Base-by-base conservation (phyloP, 2,329 filamentous ascomycete genomes). In the Pyrenochaeta sp. region DNA sequence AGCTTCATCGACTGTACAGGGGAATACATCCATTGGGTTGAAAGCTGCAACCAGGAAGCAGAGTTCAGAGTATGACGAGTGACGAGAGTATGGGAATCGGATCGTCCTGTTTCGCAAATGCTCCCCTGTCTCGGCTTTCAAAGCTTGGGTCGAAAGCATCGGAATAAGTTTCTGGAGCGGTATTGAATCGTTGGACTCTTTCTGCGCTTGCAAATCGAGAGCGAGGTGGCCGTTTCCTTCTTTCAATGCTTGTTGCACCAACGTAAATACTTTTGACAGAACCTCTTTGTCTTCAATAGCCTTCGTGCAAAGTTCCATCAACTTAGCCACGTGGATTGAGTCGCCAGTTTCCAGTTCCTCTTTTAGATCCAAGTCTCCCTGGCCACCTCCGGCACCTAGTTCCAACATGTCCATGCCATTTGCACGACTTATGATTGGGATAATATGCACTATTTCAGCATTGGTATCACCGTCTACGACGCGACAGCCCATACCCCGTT, bases 61-160 rank as follows among this genome's bases (percentile, higher is more conserved):
- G 3, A 96, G 79, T 65, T 96, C 93, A 0, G 77, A 74, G 48
- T 94, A 93, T 0, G 90, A 96, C 0, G 93, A 95, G 68, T 97
- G 93, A 1, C 93, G 82, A 0, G 93, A 93, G 63, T 92, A 96
- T 0, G 92, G 89, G 55, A 96, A 96, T 14, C 74, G 77, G 17
- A 72, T 72, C 0, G 60, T 56, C 23, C 37, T 48, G 31, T 61
- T 60, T 7, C 22, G 39, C 21, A 36, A 45, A 6, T 20, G 14
- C 7, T 29, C 23, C 5, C 29, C 17, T 1, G 28, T 14, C 5
- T 44, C 23, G 3, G 14, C 20, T 32, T 52, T 44, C 2, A 41
- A 47, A 15, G 41, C 53, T 24, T 50, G 48, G 2, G 51, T 49
- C 14, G 59, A 54, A 3, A 72, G 51, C 7, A 57, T 48, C 11